Evolutionary conservation across 768 basidiomycete genomes (phyloP).

Genomic region (Kwoniella shandongensis): DNA sequence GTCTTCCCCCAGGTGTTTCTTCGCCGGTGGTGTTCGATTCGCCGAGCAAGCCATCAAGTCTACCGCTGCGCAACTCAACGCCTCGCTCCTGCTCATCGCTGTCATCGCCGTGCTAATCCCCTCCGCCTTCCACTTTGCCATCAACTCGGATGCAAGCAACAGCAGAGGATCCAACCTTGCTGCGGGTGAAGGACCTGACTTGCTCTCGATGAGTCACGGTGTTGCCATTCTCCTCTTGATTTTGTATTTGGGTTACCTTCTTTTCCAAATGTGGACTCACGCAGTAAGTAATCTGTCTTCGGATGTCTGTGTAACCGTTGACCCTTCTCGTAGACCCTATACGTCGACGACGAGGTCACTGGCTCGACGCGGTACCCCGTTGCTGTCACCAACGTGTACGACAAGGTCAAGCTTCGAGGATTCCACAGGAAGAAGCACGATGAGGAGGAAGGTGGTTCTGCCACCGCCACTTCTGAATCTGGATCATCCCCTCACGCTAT

Average conservation of each 20-base stretch:
- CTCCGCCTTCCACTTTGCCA: constrained; percentile 49
- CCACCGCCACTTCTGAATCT: not conserved
- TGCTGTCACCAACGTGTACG: constrained; percentile 33
- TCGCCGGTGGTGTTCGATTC: constrained; percentile 58
- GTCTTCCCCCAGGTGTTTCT: constrained; percentile 43
- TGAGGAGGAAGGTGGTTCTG: constrained; percentile 25
- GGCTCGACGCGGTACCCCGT: constrained; percentile 42
- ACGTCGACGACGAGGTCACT: constrained; percentile 40
- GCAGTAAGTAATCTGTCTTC: constrained; percentile 49
- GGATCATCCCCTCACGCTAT: not conserved
- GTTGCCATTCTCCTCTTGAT: constrained; percentile 59
- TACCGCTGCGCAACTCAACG: constrained; percentile 58
- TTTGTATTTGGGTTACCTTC: constrained; percentile 57
- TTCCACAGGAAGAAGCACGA: constrained; percentile 38
- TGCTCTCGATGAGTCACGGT: constrained; percentile 59
- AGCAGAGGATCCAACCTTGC: constrained; percentile 47
- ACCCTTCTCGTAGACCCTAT: constrained; percentile 20
- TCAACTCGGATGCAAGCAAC: constrained; percentile 30
- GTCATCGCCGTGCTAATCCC: constrained; percentile 55
- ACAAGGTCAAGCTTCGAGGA: constrained; percentile 19
- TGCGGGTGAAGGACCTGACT: constrained; percentile 53
- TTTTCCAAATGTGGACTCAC: constrained; percentile 64
- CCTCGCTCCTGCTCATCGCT: constrained; percentile 52
- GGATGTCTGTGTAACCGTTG: not conserved
- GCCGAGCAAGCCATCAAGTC: constrained; percentile 61